These are phyloP conservation scores for Trichomonas vaginalis DNA, from an alignment of 208 protist genomes.

Conservation along the genomic window DNA sequence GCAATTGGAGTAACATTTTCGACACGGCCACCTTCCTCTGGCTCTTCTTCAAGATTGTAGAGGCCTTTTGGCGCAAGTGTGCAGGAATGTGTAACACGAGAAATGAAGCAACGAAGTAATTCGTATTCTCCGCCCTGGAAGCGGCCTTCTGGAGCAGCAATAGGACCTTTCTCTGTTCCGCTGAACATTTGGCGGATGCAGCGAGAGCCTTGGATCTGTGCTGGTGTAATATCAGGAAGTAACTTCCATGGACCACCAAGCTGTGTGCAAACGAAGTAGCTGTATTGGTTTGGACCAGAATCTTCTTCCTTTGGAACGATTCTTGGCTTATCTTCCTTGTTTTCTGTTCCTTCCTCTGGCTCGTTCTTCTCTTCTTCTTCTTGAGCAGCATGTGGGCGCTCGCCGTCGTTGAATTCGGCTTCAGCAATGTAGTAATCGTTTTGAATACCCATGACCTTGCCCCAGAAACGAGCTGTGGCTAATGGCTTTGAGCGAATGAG, in stretches of 20 bases:
- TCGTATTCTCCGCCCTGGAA: background rate
- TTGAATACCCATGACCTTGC: background rate
- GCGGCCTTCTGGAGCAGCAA: background rate
- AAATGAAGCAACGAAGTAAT: background rate
- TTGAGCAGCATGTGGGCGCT: background rate
- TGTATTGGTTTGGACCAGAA: background rate
- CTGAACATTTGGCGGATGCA: conserved; percentile 4
- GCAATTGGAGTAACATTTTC: background rate
- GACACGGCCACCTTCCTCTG: background rate
- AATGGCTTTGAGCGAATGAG: background rate
- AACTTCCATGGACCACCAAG: background rate
- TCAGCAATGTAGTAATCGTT: background rate
- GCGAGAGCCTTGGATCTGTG: background rate
- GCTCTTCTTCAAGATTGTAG: background rate
- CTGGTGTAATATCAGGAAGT: background rate
- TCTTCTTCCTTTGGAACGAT: background rate
- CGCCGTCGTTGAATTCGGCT: background rate
- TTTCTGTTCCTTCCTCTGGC: background rate
- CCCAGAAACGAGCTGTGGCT: background rate
- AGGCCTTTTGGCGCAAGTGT: background rate
- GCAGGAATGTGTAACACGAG: background rate
- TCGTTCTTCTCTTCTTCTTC: conserved; percentile 2
- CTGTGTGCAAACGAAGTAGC: background rate
- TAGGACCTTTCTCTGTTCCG: background rate
- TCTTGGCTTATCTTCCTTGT: background rate